These are phyloP conservation scores for Scheffersomyces amazonensis DNA, from an alignment of 805 yeast species.

Conservation along the genomic window DNA sequence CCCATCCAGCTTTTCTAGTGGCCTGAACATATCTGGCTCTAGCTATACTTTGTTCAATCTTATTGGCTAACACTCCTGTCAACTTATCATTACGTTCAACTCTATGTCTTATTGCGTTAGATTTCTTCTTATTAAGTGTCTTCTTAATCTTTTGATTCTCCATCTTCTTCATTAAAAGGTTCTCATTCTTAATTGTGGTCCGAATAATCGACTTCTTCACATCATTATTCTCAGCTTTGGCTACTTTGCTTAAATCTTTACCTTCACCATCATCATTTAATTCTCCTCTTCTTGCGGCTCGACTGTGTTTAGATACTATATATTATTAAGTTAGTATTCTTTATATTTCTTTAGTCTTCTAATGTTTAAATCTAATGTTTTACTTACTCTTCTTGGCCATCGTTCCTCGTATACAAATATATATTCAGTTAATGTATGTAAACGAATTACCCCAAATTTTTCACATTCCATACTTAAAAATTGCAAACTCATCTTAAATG, in stretches of 20 bases:
- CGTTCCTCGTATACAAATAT: not conserved
- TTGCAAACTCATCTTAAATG: too few relatives aligned
- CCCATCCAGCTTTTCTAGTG: slow-evolving; percentile 74
- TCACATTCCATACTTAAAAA: too few relatives aligned
- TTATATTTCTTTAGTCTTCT: too few relatives aligned
- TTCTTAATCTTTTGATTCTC: slow-evolving; percentile 35
- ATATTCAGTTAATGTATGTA: too few relatives aligned
- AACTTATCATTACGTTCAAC: slow-evolving; percentile 49
- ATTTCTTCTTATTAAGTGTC: slow-evolving; percentile 24
- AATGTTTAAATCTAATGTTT: too few relatives aligned
- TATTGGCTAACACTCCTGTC: slow-evolving; percentile 55
- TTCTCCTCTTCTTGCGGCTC: slow-evolving; percentile 76
- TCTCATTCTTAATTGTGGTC: slow-evolving; percentile 64
- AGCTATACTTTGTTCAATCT: slow-evolving; percentile 61
- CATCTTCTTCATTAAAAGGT: slow-evolving; percentile 54
- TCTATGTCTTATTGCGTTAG: slow-evolving; percentile 30
- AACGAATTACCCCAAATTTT: slow-evolving; percentile 1
- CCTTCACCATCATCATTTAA: slow-evolving; percentile 42
- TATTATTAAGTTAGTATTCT: too few relatives aligned
- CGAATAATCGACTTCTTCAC: slow-evolving; percentile 63
- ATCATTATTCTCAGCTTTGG: slow-evolving; percentile 60
- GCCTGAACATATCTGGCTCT: slow-evolving; percentile 61
- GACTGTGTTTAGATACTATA: slow-evolving; percentile 60
- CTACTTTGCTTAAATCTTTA: slow-evolving; percentile 48
- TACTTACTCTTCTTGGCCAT: slow-evolving; percentile 43